phyloP scores from a whole-genome alignment of 371 early-diverging fungal genomes.

The Haplosporangium sp. region DNA sequence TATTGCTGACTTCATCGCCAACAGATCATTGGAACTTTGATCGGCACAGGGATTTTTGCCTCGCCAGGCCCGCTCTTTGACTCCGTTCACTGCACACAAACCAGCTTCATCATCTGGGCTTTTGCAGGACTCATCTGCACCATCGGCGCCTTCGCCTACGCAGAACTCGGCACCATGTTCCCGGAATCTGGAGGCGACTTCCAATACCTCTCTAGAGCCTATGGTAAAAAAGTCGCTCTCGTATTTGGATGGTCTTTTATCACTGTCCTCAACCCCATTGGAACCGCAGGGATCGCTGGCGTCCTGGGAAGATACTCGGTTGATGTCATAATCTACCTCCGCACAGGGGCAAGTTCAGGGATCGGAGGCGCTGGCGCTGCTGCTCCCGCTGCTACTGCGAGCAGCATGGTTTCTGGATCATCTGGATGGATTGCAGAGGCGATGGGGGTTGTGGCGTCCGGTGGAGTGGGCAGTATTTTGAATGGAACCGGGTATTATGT shows the following conservation, averaged over 20 bases:
- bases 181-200: constrained; percentile 51
- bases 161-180: constrained; percentile 55
- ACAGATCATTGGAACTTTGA: constrained; percentile 52
- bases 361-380: constrained; percentile 4
- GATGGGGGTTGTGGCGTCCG: not conserved
- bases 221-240: constrained; percentile 36
- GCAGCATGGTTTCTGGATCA: not conserved
- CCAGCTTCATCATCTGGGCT: constrained; percentile 54
- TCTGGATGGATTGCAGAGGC: not conserved
- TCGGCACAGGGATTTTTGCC: constrained; percentile 56
- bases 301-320: constrained; percentile 48
- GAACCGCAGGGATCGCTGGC: constrained; percentile 48
- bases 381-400: not conserved
- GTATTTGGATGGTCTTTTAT: constrained; percentile 55
- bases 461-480: constrained; percentile 9
- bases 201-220: constrained; percentile 48
- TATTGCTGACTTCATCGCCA: not conserved
- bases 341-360: constrained; percentile 33
- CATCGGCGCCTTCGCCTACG: constrained; percentile 48
- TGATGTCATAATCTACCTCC: constrained; percentile 42
- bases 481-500: constrained; percentile 22
- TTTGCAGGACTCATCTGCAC: constrained; percentile 49
- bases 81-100: constrained; percentile 43
- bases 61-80: constrained; percentile 54
- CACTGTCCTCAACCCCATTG: constrained; percentile 48